Percentiles rank a stretch among this genome's conserved stretches.
These are phyloP conservation scores for Periconia digitata DNA, from an alignment of 2,329 filamentous ascomycete species.

Conservation along the genomic window DNA sequence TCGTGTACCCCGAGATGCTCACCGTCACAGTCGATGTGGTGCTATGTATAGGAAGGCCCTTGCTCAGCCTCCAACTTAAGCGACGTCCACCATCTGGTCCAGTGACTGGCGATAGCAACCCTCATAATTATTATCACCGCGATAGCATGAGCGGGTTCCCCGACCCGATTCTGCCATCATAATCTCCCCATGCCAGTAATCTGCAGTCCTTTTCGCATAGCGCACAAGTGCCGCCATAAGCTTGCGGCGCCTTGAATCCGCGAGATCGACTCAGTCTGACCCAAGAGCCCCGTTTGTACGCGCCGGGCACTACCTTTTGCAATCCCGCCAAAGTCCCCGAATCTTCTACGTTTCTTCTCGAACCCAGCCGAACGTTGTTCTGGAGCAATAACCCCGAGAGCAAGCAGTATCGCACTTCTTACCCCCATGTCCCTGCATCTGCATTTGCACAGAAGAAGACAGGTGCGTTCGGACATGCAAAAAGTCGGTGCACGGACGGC, in stretches of 20 bases:
- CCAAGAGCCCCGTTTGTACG: background rate
- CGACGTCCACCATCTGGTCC: background rate
- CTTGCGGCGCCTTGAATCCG: no score
- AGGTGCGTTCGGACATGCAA: background rate
- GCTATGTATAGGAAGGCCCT: background rate
- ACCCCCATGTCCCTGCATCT: background rate
- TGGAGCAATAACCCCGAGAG: background rate
- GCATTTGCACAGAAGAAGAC: background rate
- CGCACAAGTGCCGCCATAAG: background rate
- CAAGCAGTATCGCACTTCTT: background rate
- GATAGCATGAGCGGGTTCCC: background rate
- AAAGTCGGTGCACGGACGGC: background rate
- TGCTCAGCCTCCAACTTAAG: background rate
- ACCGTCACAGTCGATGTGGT: background rate
- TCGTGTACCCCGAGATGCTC: background rate
- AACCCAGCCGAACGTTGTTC: background rate
- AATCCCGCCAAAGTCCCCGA: constrained; percentile 1
- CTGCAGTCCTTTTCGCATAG: background rate
- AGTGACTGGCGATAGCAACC: background rate
- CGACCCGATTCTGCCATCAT: constrained; percentile 3
- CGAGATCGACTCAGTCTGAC: background rate
- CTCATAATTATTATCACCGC: background rate
- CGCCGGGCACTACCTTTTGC: background rate
- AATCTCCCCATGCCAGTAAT: background rate
- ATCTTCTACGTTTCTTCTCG: background rate